Conservation (phyloP, 2,329 filamentous ascomycete species). For the Coniochaeta hoffmannii region DNA sequence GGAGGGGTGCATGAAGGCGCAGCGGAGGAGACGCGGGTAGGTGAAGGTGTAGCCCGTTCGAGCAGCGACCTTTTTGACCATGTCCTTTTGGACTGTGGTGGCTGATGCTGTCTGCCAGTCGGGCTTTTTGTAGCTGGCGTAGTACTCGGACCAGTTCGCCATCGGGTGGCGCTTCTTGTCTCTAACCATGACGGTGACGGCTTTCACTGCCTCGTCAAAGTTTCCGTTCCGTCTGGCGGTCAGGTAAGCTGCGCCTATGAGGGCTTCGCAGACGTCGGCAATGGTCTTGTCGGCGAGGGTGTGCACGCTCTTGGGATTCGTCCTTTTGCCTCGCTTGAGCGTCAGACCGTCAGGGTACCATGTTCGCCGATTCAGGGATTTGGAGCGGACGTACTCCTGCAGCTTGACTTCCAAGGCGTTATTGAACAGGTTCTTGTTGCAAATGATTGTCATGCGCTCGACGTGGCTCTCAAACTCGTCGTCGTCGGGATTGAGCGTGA, state of each 20-base stretch:
- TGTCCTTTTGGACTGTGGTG: conserved; percentile 60
- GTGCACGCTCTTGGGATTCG: conserved; percentile 48
- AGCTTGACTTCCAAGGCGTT: conserved; percentile 60
- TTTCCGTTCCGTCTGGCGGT: conserved; percentile 30
- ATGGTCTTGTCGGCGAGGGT: conserved; percentile 79
- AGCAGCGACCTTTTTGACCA: conserved; percentile 56
- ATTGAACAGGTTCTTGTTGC: conserved; percentile 83
- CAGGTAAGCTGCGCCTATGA: conserved; percentile 79
- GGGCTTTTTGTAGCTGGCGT: conserved; percentile 58
- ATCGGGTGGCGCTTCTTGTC: conserved; percentile 59
- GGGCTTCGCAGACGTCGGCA: conserved; percentile 88
- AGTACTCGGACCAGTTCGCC: conserved; percentile 66
- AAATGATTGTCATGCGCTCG: conserved; percentile 81
- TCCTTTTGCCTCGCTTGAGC: conserved; percentile 64
- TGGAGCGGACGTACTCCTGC: conserved; percentile 74
- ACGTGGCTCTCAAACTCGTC: conserved; percentile 87
- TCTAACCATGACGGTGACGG: conserved; percentile 63
- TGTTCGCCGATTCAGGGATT: conserved; percentile 68
- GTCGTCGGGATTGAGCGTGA: conserved; percentile 65
- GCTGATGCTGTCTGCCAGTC: conserved; percentile 57
- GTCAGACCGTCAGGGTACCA: conserved; percentile 85
- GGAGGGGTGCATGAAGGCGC: conserved; percentile 83
- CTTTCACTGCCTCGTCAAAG: conserved; percentile 52
- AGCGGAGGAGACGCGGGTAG: conserved; percentile 68
- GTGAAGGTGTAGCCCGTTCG: conserved; percentile 58